Base-by-base conservation (phyloP, 2,329 filamentous ascomycete genomes). In the Colletotrichum truncatum region DNA sequence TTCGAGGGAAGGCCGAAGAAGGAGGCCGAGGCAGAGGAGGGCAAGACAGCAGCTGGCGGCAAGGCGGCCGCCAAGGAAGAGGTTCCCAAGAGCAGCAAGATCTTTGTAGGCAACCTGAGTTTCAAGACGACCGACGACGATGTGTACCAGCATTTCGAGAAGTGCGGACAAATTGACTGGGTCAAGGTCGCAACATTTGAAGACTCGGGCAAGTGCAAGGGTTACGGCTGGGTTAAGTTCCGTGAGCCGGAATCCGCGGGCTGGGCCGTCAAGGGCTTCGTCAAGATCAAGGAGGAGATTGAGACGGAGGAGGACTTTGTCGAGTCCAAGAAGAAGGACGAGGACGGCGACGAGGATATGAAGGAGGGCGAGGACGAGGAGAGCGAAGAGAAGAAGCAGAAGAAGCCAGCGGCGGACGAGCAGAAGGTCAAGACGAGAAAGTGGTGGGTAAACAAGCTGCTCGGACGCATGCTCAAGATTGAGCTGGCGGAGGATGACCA, bases 191-290 rank as follows among this genome's bases (percentile, higher is more conserved):
- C 96, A 3, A 97, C 94, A 1, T 99, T 99, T 75, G 93, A 98
- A 78, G 97, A 99, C 77, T 91, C 91, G 18, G 96, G 96, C 43
- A 99, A 98, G 81, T 99, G 96, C 83, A 98, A 98, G 81, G 97
- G 96, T 16, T 99, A 91, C 80, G 96, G 91, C 6, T 99, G 96
- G 94, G 89, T 99, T 67, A 93, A 93, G 67, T 99, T 98, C 78
- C 90, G 91, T 74, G 89, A 94, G 53, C 75, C 94, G 10, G 89
- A 92, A 61, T 87, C 91, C 0, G 93, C 93, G 0, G 87, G 90
- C 52, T 86, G 86, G 72, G 80, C 80, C 0, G 93, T 97, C 69
- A 90, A 89, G 75, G 95, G 95, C 1, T 98, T 92, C 72, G 85
- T 93, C 66, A 88, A 89, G 79, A 85, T 94, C 73, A 87, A 86